Evolutionary conservation across 371 early-diverging fungal species (phyloP).

Genomic region (Fennellomyces sp.): DNA sequence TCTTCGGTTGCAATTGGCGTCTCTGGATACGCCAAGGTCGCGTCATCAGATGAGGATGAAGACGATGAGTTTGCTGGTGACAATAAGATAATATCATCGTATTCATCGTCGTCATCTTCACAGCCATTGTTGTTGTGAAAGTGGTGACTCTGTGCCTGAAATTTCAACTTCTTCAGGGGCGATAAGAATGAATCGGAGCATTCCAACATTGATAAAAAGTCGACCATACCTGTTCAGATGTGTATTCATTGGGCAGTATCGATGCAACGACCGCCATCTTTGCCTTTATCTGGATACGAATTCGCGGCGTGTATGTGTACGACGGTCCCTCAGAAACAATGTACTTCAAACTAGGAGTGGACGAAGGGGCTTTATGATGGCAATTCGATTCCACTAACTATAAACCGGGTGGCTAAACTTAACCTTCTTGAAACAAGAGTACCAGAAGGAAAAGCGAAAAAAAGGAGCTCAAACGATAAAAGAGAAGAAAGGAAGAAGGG

Average conservation of each 20-base stretch:
- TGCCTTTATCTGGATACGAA: no score
- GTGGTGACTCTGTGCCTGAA: background rate
- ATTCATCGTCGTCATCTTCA: constrained; percentile 6
- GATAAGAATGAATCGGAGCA: constrained; percentile 9
- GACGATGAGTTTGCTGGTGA: background rate
- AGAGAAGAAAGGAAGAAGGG: background rate
- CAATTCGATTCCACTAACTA: background rate
- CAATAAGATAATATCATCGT: background rate
- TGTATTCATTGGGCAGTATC: background rate
- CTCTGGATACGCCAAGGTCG: background rate
- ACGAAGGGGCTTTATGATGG: background rate
- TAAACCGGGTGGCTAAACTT: background rate
- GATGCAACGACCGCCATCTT: background rate
- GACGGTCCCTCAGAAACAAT: no score
- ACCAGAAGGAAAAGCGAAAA: background rate
- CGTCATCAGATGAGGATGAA: background rate
- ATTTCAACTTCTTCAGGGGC: constrained; percentile 8
- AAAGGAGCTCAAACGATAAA: background rate
- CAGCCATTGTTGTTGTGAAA: constrained; percentile 5
- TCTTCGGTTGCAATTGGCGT: no score
- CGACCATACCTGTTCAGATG: background rate
- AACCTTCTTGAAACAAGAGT: constrained; percentile 1
- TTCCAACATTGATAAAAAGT: background rate
- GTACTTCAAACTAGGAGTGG: background rate
- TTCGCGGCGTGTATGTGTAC: no score